Evolutionary conservation across 768 basidiomycete species (phyloP), one percentile per base, ranked within the genome.

Genomic region (Leccinum pellstonianum): DNA sequence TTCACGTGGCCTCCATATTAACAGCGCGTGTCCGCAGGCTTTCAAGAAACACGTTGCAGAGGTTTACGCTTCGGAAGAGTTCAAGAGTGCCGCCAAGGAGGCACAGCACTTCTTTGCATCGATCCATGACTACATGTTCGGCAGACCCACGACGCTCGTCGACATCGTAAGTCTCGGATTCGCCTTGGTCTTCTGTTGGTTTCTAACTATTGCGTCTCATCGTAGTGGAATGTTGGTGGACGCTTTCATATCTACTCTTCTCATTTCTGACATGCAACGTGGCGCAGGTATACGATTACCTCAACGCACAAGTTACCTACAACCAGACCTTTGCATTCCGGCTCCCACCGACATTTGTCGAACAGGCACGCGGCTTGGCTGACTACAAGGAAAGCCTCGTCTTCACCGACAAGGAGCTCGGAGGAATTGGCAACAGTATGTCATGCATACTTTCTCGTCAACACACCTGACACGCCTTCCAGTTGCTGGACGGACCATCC

Each of bases 401-500:
- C 62, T 95, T 93, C 77, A 84, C 86, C 3, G 84, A 84, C 64
- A 71, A 75, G 1, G 76, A 83, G 1, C 82, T 25, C 1, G 79
- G 73, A 63, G 86, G 86, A 48, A 80, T 95, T 64, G 90, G 90
- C 17, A 93, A 93, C 77, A 83, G 90, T 92, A 62, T 43, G 88
- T 60, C 41, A 6, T 7, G 1, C 21, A 11, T 9, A 9, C 15
- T 52, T 37, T 21, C 33, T 31, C 54, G 37, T 38, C 43, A 17
- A 9, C 43, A 6, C 27, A 37, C 3, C 31, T 57, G 47, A 55
- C 17, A n/a, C 41, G 27, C 3, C 2, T 58, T 57, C 25, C 64
- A 93, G 91, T 95, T 63, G 90, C 93, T 57, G 90, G 90, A 10
- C 86, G 88, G 63, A 86, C 91, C 19, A 77, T 91, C 61, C 76